Base-by-base conservation (phyloP, 495 filamentous ascomycete species). In the Aspergillus cavernicola region DNA sequence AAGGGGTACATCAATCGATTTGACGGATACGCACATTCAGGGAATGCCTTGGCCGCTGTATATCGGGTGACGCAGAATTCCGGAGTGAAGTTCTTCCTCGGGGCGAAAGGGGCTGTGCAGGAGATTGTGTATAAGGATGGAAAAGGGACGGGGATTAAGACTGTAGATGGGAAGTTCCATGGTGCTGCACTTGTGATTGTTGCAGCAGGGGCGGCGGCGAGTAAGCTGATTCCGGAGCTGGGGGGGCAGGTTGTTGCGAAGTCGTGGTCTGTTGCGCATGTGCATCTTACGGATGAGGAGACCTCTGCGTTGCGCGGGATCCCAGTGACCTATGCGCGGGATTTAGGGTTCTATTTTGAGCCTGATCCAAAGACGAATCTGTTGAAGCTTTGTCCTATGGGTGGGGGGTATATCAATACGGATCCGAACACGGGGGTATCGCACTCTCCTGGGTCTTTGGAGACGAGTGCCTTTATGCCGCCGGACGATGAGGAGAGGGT, bases 281-380 rank as follows among this genome's bases (percentile, higher is more conserved):
- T 83, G 9, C 75, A 78, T 55, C 70, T 84, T 6, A 80, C 71
- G 0, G 68, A 73, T 20, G 69, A 69, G 6, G 81, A 84, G 61
- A 75, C 74, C 2, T 71, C 69, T 2, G 51, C 56, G 12, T 67
- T 85, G 6, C 71, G 73, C 8, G 76, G 77, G 15, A 80, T 82
- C 40, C 79, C 81, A 0, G 75, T 81, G 1, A 78, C 72, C 4
- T 79, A 81, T 47, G 73, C 68, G 8, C 72, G 80, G 10, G 79
- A 82, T 61, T 60, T 83, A 13, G 80, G 79, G 0, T 83, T 82
- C 66, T 80, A 82, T 60, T 85, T 83, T 47, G 80, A 83, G 56
- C 80, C 80, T 0, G 79, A 82, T 57, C 73, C 68, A 1, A 70
- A 72, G 58, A 80, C 78, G 0, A 72, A 76, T 23, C 52, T 81